Base-by-base conservation (phyloP, 2,329 filamentous ascomycete genomes). In the Emmonsiellopsis sp. region DNA sequence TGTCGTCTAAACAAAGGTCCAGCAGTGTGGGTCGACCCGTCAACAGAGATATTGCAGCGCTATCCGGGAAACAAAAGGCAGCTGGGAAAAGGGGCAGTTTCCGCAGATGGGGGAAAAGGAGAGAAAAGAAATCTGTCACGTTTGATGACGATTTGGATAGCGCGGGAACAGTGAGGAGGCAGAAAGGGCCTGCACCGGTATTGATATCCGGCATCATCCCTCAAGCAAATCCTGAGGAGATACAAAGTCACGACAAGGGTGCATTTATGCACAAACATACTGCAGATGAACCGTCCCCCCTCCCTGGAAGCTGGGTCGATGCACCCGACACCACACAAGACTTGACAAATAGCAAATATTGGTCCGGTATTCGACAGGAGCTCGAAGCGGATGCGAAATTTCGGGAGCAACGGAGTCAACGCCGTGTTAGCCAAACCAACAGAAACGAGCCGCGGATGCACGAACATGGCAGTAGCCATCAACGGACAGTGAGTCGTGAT, bases 401-500 rank as follows among this genome's bases (percentile, higher is more conserved):
- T 13, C 34, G 16, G 11, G 46, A 31, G 34, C 38, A 49, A 44
- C 32, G 1, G 15, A 30, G 11, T 13, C 30, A 44, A 44, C 20
- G 31, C 20, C 38, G 32, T 13, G 46, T 9, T 40, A 40, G 16
- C 46, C 37, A 49, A 49, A 38, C 11, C 9, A 20, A 35, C 20
- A 40, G 40, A 46, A 16, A 35, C 16, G 13, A 16, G 45, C 35
- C 26, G 40, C 20, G 20, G 20, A 26, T 26, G 20, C 3, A 13
- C 20, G 45, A 16, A 9, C n/a, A 41, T 16, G 49, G 40, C 10
- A 37, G 11, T 11, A 50, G 15, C 15, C 57, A 54, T 46, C 52
- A 32, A 13, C 49, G 55, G 15, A 59, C 58, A 8, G 57, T 60
- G 10, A 63, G 63, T 40, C 59, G 58, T n/a, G 68, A 69, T 37